Evolutionary conservation across 495 filamentous ascomycete genomes (phyloP), one percentile per base, ranked within the genome.

Genomic region (Neurospora sp.): DNA sequence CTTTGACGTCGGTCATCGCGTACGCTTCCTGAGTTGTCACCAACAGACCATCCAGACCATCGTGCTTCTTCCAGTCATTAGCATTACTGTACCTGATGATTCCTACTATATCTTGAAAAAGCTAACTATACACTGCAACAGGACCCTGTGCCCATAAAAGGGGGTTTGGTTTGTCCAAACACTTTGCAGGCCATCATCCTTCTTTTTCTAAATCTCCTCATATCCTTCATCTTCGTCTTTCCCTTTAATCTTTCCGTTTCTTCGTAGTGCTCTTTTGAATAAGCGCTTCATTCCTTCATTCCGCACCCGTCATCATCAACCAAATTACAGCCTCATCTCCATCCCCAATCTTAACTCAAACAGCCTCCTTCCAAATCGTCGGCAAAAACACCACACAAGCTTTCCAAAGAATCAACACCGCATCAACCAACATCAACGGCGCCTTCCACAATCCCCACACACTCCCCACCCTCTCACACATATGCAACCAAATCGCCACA

Each of bases 351-450:
- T 68, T 40, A 10, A 61, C 53, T 70, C 72, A 77, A 68, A n/a
- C 11, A 59, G 70, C 70, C 82, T 93, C 91, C 7, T 84, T 82
- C 74, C 86, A 88, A 73, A 97, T 91, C 75, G 93, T 94, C 4
- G 94, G 94, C 78, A 96, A 88, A 73, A 98, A 92, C 38, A 97
- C 95, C 59, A 93, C 82, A 76, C 93, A 96, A 4, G 94, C 94
- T 73, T 90, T 97, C 87, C 89, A 95, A 74, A 97, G 91, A 71
- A 98, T 89, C 74, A 87, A 81, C 9, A 92, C 75, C 40, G 88
- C 88, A 76, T 88, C 85, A 73, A 89, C 76, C 5, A 92, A 72
- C 46, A 89, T 86, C 10, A 90, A 18, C 2, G 92, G 90, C 71
- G 91, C 80, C 74, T 84, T 86, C 78, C 86, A 86, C 18, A 91